Percentiles rank a stretch among this genome's conserved stretches.
phyloP scores from a whole-genome alignment of 2,329 filamentous ascomycete genomes.

The Talaromyces sp. region DNA sequence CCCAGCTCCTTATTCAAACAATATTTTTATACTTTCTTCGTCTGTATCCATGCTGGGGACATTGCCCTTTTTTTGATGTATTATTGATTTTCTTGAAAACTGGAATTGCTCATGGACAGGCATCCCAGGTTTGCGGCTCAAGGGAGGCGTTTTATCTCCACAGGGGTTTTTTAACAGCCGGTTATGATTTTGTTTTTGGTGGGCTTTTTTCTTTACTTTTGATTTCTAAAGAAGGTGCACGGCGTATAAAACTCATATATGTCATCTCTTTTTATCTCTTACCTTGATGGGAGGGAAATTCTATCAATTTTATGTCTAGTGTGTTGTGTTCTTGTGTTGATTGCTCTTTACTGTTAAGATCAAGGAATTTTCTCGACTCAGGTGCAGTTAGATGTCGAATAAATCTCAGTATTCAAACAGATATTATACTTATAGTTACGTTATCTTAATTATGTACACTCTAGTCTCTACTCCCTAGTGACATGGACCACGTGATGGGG shows the following conservation, averaged over 20 bases:
- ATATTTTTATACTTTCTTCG: neutral
- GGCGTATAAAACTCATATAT: constrained; percentile 8
- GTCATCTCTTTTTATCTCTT: neutral
- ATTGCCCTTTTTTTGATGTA: neutral
- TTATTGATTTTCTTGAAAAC: neutral
- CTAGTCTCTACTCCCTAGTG: no score
- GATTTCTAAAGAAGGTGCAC: constrained; percentile 1
- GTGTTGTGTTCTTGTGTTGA: neutral
- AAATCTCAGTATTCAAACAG: neutral
- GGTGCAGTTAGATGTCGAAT: neutral
- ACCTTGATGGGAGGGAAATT: neutral
- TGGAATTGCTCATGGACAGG: neutral
- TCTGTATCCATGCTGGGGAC: neutral
- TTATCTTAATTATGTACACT: neutral
- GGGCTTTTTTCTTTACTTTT: neutral
- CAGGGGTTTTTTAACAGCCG: neutral
- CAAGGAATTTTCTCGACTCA: neutral
- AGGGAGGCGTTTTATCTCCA: neutral
- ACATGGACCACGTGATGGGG: neutral
- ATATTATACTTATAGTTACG: neutral
- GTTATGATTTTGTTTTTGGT: neutral
- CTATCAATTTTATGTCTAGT: neutral
- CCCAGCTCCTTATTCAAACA: neutral
- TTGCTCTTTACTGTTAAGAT: neutral
- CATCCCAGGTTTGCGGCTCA: neutral